Base-by-base conservation (phyloP, 176 grass and related monocot species). In the Paspalum notatum region DNA sequence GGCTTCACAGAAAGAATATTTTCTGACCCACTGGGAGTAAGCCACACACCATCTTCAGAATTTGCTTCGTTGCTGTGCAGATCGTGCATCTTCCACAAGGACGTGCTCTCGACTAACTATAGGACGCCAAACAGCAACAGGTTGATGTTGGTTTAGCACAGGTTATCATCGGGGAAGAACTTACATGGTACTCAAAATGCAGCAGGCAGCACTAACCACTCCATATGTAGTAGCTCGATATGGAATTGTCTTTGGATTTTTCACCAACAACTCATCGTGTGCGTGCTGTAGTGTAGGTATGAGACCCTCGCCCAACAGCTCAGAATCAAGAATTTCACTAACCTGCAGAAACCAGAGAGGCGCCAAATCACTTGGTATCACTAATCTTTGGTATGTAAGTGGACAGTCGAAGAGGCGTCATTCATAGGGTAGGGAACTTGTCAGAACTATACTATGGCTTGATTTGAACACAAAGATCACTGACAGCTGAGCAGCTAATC, bases 311-410 rank as follows among this genome's bases (percentile, higher is more conserved):
- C 95, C 95, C 46, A 98, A 85, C 68, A 98, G 90, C 84, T 94
- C 92, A 25, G 95, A 98, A 76, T 94, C 92, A 66, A 98, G 74
- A 83, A 98, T 98, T 84, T 98, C 95, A 89, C 88, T 98, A 9
- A 98, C 86, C 95, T 98, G 80, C 60, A 89, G 45, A 72, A 72
- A 78, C 43, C 71, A 78, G 50, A 62, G 8, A 61, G 44, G 6
- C 72, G 67, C 24, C 51, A 67, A 70, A 60, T 62, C 9, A 12
- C 1, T 71, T n/a, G 26, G 18, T 64, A 68, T 56, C 17, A 15
- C 32, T 32, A 32, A 71, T 27, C 0, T 32, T 72, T 16, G 64
- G 38, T 8, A 78, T 6, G 41, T 37, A 71, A 16, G 65, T 50
- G 17, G 20, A 58, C 41, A 43, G 24, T 69, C 42, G 73, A 76